Percentiles rank a stretch among this genome's conserved stretches.
Conservation (phyloP, 2,329 filamentous ascomycete genomes). For the Orbilia blumenaviensis region DNA sequence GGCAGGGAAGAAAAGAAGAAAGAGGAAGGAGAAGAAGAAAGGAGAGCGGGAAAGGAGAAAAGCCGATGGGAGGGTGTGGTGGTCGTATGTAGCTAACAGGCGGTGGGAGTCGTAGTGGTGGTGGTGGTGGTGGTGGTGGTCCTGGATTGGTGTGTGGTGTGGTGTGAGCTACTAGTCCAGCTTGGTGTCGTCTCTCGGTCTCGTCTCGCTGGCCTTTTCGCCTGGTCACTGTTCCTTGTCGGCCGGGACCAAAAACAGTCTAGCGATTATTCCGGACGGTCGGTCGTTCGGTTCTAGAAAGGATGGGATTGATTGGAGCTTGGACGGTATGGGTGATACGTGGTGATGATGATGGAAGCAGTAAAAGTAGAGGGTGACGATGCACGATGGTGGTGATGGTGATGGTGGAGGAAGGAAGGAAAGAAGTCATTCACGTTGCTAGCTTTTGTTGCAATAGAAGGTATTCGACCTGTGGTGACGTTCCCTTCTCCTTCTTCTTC, state of each 20-base stretch:
- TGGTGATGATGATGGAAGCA: no score
- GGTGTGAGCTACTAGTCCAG: not conserved
- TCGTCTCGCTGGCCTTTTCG: conserved; percentile 53
- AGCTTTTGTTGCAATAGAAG: no score
- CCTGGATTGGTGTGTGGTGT: conserved; percentile 22
- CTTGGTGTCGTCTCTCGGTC: not conserved
- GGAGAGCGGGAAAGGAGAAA: conserved; percentile 59
- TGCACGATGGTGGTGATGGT: not conserved
- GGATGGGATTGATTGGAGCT: not conserved
- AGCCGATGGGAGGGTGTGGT: not conserved
- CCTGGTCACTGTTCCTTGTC: conserved; percentile 31
- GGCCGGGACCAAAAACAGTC: conserved; percentile 9
- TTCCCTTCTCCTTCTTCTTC: no score
- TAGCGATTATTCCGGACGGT: conserved; percentile 13
- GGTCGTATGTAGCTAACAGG: not conserved
- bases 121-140: not conserved
- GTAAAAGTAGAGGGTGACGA: not conserved
- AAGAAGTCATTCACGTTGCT: no score
- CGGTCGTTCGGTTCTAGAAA: conserved; percentile 31
- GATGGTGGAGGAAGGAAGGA: not conserved
- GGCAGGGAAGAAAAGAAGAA: conserved; percentile 30
- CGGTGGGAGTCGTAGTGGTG: no score
- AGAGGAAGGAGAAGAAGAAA: conserved; percentile 60
- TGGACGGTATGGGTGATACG: not conserved
- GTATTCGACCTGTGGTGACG: no score